Percentiles rank a stretch among this genome's conserved stretches.
Evolutionary conservation across 2,329 filamentous ascomycete species (phyloP).

Genomic region (Sphaerostilbella broomeana): DNA sequence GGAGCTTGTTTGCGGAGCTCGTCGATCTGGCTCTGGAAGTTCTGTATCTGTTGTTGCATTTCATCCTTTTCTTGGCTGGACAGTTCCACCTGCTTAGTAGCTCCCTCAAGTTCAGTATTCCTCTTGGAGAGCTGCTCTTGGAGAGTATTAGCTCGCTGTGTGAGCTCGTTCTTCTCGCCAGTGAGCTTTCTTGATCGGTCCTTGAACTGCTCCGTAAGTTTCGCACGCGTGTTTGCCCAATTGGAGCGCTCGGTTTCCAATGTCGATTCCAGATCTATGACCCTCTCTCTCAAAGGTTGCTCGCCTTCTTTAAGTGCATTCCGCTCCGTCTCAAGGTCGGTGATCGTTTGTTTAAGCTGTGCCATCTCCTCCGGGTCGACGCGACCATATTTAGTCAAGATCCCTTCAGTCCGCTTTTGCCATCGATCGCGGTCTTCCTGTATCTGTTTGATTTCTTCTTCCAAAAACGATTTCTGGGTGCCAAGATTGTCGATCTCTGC

Average conservation of each 20-base stretch:
- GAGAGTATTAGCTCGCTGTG: conserved; percentile 46
- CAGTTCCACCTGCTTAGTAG: conserved; percentile 32
- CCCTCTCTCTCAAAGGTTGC: conserved; percentile 45
- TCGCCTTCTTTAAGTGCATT: conserved; percentile 47
- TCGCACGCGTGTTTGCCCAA: conserved; percentile 47
- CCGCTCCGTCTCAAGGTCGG: conserved; percentile 58
- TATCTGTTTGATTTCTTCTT: conserved; percentile 81
- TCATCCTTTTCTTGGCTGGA: conserved; percentile 27
- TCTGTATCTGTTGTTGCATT: conserved; percentile 37
- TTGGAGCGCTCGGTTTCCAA: conserved; percentile 49
- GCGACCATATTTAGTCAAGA: conserved; percentile 91
- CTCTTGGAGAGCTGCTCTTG: conserved; percentile 43
- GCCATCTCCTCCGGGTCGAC: conserved; percentile 92
- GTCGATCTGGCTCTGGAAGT: conserved; percentile 37
- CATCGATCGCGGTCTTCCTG: conserved; percentile 89
- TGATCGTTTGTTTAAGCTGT: conserved; percentile 72
- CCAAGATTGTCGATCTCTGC: conserved; percentile 75
- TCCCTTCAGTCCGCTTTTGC: conserved; percentile 93
- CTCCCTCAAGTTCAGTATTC: conserved; percentile 49
- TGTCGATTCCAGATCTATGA: conserved; percentile 44
- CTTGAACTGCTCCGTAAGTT: conserved; percentile 57
- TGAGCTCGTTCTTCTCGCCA: conserved; percentile 46
- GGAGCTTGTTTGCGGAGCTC: conserved; percentile 31
- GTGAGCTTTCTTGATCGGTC: conserved; percentile 49
- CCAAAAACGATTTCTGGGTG: conserved; percentile 70